Evolutionary conservation across 129 eudicot genomes (phyloP).

Genomic region (Gnaphalium uliginosum): DNA sequence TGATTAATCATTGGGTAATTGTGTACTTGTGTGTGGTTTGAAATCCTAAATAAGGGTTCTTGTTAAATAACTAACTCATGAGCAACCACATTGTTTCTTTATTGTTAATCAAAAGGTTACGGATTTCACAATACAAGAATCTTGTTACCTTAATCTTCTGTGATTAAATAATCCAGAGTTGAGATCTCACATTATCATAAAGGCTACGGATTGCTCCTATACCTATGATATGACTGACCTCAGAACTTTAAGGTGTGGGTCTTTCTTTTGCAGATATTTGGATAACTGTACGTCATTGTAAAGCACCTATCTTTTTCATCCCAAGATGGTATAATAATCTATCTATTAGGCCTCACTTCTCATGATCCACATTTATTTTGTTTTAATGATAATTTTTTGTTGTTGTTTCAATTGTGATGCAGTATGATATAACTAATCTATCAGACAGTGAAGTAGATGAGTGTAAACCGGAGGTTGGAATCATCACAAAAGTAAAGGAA

Average conservation of each 20-base stretch:
- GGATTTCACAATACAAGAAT: background rate
- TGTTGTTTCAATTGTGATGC: background rate
- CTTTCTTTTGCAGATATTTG: background rate
- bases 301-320: background rate
- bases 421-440: constrained; percentile 49
- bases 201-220: background rate
- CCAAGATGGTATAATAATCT: background rate
- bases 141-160: too few relatives aligned
- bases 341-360: background rate
- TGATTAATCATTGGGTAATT: too few relatives aligned
- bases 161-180: too few relatives aligned
- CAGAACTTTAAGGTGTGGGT: background rate
- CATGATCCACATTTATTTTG: background rate
- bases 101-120: too few relatives aligned
- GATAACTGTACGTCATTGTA: background rate
- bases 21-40: background rate
- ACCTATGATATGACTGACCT: background rate
- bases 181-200: too few relatives aligned
- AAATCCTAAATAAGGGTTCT: background rate
- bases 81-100: background rate
- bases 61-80: background rate
- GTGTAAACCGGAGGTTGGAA: constrained; percentile 38
- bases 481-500: constrained; percentile 46
- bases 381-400: background rate
- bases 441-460: constrained; percentile 52